Evolutionary conservation across 371 early-diverging fungal genomes (phyloP).

Genomic region (Mortierella sp.): DNA sequence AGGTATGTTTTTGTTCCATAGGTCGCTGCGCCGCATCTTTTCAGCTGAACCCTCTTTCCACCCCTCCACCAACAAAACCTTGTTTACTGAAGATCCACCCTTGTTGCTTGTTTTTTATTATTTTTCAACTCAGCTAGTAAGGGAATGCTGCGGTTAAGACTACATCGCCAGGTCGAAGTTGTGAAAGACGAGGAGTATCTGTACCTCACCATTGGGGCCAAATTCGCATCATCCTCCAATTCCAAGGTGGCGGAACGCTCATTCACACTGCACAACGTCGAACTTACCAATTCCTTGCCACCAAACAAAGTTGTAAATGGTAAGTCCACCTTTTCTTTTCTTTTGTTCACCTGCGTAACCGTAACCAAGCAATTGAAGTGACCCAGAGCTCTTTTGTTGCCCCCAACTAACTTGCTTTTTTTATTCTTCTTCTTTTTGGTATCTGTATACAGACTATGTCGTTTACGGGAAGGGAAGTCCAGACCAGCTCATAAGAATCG

Average conservation of each 20-base stretch:
- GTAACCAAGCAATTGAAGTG: too few relatives aligned
- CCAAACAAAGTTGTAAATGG: not conserved
- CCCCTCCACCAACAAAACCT: not conserved
- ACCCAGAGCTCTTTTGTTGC: too few relatives aligned
- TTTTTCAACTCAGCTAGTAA: not conserved
- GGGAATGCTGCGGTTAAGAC: constrained; percentile 13
- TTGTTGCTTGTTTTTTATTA: not conserved
- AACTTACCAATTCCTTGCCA: not conserved
- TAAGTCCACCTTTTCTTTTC: too few relatives aligned
- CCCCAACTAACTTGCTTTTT: too few relatives aligned
- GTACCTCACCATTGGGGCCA: not conserved
- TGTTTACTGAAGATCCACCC: too few relatives aligned
- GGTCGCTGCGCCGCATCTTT: too few relatives aligned
- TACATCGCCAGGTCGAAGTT: constrained; percentile 8
- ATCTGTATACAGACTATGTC: constrained; percentile 11
- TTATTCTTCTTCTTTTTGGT: not conserved
- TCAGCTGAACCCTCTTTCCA: too few relatives aligned
- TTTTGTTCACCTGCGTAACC: too few relatives aligned
- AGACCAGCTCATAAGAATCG: constrained; percentile 10
- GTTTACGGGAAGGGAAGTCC: constrained; percentile 19
- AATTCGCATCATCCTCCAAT: not conserved
- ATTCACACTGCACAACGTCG: not conserved
- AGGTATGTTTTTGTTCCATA: too few relatives aligned
- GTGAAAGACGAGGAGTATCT: not conserved
- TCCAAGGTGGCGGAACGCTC: not conserved